These are phyloP conservation scores for Urostyla sp. DNA, from an alignment of 73 alveolate genomes.

Conservation along the genomic window DNA sequence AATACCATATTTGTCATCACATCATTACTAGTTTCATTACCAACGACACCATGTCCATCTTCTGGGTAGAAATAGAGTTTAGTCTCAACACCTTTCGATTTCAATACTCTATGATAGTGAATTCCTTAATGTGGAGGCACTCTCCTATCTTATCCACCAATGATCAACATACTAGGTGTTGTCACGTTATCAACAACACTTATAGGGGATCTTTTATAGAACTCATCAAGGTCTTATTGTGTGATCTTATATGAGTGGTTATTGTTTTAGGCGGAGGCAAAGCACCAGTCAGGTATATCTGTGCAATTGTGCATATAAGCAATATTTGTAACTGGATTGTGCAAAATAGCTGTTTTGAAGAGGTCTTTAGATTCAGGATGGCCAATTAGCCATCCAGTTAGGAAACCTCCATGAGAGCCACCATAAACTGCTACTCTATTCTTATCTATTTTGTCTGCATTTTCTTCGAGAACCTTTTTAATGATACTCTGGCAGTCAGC, in stretches of 20 bases:
- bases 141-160: constrained; percentile 63
- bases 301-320: constrained; percentile 22
- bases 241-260: not conserved
- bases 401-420: constrained; percentile 76
- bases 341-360: constrained; percentile 51
- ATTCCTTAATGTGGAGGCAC: constrained; percentile 54
- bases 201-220: constrained; percentile 59
- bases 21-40: constrained; percentile 47
- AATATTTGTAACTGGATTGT: constrained; percentile 67
- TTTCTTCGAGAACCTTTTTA: constrained; percentile 23
- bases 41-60: constrained; percentile 63
- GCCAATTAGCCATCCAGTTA: constrained; percentile 55
- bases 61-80: constrained; percentile 63
- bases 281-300: constrained; percentile 57
- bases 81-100: constrained; percentile 48
- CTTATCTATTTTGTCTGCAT: constrained; percentile 22
- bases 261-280: constrained; percentile 14
- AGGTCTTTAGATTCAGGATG: constrained; percentile 53
- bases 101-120: constrained; percentile 50
- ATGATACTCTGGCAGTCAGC: constrained; percentile 59
- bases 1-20: constrained; percentile 11
- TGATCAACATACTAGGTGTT: constrained; percentile 58
- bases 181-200: constrained; percentile 27
- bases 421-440: constrained; percentile 64
- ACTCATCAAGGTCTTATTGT: not conserved